Percentiles rank a stretch among this genome's conserved stretches.
phyloP scores from a whole-genome alignment of 768 basidiomycete genomes.

The Postia placenta region DNA sequence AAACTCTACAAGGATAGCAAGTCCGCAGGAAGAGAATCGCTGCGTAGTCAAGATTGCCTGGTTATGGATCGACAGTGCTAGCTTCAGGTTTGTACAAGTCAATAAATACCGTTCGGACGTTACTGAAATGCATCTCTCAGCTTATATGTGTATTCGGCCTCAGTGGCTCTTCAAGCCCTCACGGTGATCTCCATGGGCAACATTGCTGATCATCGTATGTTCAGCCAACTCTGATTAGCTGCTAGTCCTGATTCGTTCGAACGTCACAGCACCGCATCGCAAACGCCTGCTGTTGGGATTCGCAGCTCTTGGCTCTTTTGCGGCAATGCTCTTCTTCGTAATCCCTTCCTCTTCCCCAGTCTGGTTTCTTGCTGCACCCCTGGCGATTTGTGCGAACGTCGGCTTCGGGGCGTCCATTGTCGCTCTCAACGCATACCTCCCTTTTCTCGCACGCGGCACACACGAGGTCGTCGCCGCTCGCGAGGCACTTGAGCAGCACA shows the following conservation, averaged over 20 bases:
- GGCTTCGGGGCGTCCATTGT: constrained; percentile 84
- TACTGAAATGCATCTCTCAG: constrained; percentile 31
- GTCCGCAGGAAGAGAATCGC: constrained; percentile 33
- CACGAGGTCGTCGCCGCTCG: constrained; percentile 47
- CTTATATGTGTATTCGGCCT: constrained; percentile 82
- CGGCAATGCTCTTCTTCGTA: constrained; percentile 65
- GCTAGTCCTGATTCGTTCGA: not conserved
- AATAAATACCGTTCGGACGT: too few species aligned
- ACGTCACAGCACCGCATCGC: constrained; percentile 55
- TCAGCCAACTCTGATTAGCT: not conserved
- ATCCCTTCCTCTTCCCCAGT: constrained; percentile 65
- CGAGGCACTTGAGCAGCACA: constrained; percentile 23
- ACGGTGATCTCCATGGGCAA: constrained; percentile 92
- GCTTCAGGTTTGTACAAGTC: constrained; percentile 71
- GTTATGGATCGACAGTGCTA: constrained; percentile 86
- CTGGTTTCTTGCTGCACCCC: constrained; percentile 62
- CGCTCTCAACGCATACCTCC: constrained; percentile 88
- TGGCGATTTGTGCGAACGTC: constrained; percentile 77
- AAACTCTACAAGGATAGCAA: constrained; percentile 7
- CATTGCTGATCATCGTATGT: constrained; percentile 83
- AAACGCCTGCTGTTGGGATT: constrained; percentile 75
- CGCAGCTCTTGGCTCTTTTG: constrained; percentile 62
- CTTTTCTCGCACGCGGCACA: constrained; percentile 59
- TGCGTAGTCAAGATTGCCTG: constrained; percentile 83
- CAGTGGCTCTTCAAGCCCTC: constrained; percentile 86